Evolutionary conservation across 2,329 filamentous ascomycete genomes (phyloP).

Genomic region (Penicillium sp.): DNA sequence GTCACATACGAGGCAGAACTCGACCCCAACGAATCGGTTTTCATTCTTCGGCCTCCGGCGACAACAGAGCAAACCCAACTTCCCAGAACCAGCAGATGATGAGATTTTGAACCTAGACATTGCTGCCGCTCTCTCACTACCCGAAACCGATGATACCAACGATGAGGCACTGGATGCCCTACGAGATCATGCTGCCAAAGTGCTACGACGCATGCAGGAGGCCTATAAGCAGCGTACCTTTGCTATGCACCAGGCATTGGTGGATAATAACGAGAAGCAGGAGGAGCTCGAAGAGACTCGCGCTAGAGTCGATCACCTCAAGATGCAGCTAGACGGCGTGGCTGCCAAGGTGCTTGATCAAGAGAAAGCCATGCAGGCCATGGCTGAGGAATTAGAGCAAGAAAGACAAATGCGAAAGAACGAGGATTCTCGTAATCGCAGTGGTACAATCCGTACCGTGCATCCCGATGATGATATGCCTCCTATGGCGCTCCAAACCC

Average conservation of each 20-base stretch:
- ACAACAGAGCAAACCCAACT: conserved; percentile 26
- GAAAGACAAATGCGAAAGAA: conserved; percentile 42
- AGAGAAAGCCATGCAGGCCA: conserved; percentile 54
- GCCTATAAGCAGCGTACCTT: conserved; percentile 55
- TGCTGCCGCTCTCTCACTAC: conserved; percentile 53
- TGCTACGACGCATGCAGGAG: conserved; percentile 54
- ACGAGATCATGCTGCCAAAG: conserved; percentile 54
- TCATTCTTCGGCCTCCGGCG: conserved; percentile 44
- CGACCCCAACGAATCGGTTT: conserved; percentile 35
- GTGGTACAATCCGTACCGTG: conserved; percentile 30
- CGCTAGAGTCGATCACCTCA: conserved; percentile 56
- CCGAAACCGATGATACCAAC: conserved; percentile 48
- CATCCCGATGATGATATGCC: conserved; percentile 34
- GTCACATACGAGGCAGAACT: conserved; percentile 18
- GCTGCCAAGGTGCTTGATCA: conserved; percentile 55
- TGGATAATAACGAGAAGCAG: conserved; percentile 56
- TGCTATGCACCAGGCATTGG: conserved; percentile 51
- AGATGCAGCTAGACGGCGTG: conserved; percentile 61
- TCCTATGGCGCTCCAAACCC: conserved; percentile 36
- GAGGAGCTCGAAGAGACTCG: conserved; percentile 62
- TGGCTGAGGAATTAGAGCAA: conserved; percentile 49
- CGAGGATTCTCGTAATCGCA: conserved; percentile 40
- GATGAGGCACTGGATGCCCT: conserved; percentile 58
- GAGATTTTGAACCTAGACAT: conserved; percentile 57
- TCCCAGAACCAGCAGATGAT: conserved; percentile 47